Conservation (phyloP, 2,329 filamentous ascomycete species). For the Coleophoma cylindrospora region DNA sequence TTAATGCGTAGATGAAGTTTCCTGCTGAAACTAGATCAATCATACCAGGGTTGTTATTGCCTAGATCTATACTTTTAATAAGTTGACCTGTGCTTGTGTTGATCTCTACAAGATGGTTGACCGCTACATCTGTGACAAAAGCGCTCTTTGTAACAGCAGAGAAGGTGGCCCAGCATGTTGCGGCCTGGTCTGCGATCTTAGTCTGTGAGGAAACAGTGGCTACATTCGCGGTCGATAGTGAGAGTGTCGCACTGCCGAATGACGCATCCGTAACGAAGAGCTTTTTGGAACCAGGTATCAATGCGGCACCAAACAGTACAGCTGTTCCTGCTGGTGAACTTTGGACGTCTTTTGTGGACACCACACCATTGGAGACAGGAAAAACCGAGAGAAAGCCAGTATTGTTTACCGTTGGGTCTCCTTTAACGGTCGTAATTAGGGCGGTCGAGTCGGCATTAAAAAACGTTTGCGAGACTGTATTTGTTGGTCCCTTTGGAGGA, state of each 20-base stretch:
- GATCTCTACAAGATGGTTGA: constrained; percentile 53
- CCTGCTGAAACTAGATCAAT: constrained; percentile 50
- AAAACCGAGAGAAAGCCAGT: constrained; percentile 52
- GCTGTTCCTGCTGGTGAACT: constrained; percentile 49
- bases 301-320: constrained; percentile 48
- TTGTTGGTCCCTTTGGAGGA: constrained; percentile 50
- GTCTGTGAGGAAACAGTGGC: constrained; percentile 31
- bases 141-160: constrained; percentile 41
- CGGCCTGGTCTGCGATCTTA: constrained; percentile 40
- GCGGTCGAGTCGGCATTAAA: constrained; percentile 49
- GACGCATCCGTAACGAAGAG: constrained; percentile 51
- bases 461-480: constrained; percentile 55
- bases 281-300: constrained; percentile 36
- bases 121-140: constrained; percentile 52
- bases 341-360: constrained; percentile 23
- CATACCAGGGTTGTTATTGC: constrained; percentile 43
- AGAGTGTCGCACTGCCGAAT: constrained; percentile 48
- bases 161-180: constrained; percentile 37
- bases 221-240: constrained; percentile 28
- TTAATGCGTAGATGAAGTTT: constrained; percentile 50
- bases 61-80: constrained; percentile 35
- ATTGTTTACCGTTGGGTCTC: constrained; percentile 47
- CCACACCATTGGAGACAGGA: constrained; percentile 27
- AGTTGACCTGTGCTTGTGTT: constrained; percentile 42
- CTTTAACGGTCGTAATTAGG: constrained; percentile 56